Evolutionary conservation across 345 rosid species (phyloP).

Genomic region (Moringa oleifera): DNA sequence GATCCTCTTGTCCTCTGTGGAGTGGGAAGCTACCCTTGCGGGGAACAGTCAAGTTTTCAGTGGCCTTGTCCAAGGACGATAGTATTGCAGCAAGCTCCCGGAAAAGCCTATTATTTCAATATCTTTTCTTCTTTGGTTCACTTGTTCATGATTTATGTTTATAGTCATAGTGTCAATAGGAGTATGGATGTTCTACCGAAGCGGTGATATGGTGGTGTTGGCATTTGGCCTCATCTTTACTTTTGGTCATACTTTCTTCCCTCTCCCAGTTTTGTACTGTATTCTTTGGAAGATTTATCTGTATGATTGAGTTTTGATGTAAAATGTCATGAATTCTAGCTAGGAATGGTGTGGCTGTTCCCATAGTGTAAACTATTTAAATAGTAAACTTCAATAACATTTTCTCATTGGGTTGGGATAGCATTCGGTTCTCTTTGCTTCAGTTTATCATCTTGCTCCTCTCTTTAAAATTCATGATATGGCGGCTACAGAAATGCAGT

Average conservation of each 20-base stretch:
- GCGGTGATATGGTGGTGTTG: too few species aligned
- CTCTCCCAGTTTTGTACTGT: not conserved
- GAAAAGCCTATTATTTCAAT: not conserved
- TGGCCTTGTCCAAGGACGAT: conserved; percentile 97
- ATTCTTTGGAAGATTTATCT: not conserved
- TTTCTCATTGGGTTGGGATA: too few species aligned
- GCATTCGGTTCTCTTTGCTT: too few species aligned
- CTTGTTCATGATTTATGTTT: not conserved
- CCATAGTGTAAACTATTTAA: too few species aligned
- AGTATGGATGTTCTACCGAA: not conserved
- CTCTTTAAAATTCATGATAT: too few species aligned
- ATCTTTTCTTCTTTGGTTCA: not conserved
- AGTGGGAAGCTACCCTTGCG: conserved; percentile 99
- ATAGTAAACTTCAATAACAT: too few species aligned
- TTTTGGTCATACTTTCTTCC: not conserved
- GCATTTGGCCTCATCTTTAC: not conserved
- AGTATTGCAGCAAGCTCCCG: not conserved
- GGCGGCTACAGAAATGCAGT: too few species aligned
- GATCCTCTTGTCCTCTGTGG: conserved; percentile 80
- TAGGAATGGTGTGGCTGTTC: too few species aligned
- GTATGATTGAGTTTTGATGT: not conserved
- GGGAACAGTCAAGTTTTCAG: conserved; percentile 97
- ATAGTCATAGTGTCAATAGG: not conserved
- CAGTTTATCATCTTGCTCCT: too few species aligned
- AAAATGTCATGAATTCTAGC: too few species aligned